Percentiles rank a stretch among this genome's conserved stretches.
Conservation (phyloP, 768 basidiomycete genomes). For the Russula vinacea region DNA sequence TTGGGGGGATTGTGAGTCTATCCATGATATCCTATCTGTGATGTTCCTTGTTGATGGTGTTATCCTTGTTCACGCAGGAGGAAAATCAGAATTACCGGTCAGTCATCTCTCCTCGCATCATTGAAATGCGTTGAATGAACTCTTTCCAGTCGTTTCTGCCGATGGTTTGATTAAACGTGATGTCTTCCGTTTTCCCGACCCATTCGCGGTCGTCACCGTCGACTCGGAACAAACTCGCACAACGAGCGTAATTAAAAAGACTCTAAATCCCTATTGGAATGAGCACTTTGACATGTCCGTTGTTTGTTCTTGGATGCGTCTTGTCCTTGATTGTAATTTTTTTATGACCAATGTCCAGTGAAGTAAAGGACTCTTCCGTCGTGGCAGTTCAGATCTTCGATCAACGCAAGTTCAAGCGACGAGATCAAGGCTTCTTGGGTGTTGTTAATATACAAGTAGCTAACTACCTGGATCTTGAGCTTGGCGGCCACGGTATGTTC, state of each 20-base stretch:
- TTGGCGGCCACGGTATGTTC: constrained; percentile 84
- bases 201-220: constrained; percentile 97
- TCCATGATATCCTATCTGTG: not conserved
- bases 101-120: constrained; percentile 27
- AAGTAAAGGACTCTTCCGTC: constrained; percentile 96
- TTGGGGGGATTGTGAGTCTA: constrained; percentile 35
- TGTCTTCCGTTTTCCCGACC: constrained; percentile 94
- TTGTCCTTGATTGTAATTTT: constrained; percentile 20
- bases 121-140: not conserved
- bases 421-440: constrained; percentile 96
- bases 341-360: constrained; percentile 45
- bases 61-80: constrained; percentile 43
- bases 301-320: not conserved
- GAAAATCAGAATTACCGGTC: constrained; percentile 79
- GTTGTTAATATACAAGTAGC: constrained; percentile 94
- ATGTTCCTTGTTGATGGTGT: constrained; percentile 2
- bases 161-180: constrained; percentile 92
- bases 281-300: constrained; percentile 96
- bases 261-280: constrained; percentile 94
- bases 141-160: constrained; percentile 90
- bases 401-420: constrained; percentile 97
- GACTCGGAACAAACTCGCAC: constrained; percentile 98
- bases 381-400: constrained; percentile 98
- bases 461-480: constrained; percentile 86
- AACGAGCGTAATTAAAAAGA: constrained; percentile 95